These are phyloP conservation scores for Pythium plurisporium DNA, from an alignment of 352 stramenopile genomes.

Conservation along the genomic window DNA sequence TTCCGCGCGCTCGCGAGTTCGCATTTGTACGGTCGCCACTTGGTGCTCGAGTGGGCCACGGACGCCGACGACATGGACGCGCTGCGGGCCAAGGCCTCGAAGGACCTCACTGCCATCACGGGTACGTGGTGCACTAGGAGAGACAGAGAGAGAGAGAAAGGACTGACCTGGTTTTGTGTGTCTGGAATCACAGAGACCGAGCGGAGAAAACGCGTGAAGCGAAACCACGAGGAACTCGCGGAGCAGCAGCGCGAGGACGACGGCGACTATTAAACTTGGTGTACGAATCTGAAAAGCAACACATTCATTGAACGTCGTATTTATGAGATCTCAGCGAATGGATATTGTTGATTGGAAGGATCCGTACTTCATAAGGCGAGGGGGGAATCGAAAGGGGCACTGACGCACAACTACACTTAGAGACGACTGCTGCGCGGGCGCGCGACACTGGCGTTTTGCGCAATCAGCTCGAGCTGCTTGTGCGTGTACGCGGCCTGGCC, in stretches of 20 bases:
- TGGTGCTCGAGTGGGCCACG: constrained; percentile 98
- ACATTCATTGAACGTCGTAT: too few species aligned
- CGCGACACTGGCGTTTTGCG: constrained; percentile 52
- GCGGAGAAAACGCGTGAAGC: constrained; percentile 58
- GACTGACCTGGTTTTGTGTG: not conserved
- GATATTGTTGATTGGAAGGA: too few species aligned
- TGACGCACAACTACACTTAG: too few species aligned
- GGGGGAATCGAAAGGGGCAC: too few species aligned
- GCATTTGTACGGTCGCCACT: constrained; percentile 98
- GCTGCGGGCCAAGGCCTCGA: constrained; percentile 76
- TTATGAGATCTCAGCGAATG: too few species aligned
- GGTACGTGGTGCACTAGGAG: constrained; percentile 14
- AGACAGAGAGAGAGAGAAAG: not conserved
- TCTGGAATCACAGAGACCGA: constrained; percentile 40
- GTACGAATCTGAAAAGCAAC: not conserved
- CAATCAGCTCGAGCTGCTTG: constrained; percentile 69
- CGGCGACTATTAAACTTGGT: constrained; percentile 24
- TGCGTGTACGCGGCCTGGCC: constrained; percentile 53
- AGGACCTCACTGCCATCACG: constrained; percentile 65
- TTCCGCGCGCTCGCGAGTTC: constrained; percentile 92
- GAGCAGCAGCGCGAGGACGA: constrained; percentile 32
- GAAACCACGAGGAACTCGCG: constrained; percentile 26
- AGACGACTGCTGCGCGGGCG: constrained; percentile 66
- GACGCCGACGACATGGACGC: constrained; percentile 85
- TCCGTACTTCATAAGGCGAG: too few species aligned